Evolutionary conservation across 495 filamentous ascomycete species (phyloP), one percentile per base, ranked within the genome.

Genomic region (Geopyxis carbonaria): DNA sequence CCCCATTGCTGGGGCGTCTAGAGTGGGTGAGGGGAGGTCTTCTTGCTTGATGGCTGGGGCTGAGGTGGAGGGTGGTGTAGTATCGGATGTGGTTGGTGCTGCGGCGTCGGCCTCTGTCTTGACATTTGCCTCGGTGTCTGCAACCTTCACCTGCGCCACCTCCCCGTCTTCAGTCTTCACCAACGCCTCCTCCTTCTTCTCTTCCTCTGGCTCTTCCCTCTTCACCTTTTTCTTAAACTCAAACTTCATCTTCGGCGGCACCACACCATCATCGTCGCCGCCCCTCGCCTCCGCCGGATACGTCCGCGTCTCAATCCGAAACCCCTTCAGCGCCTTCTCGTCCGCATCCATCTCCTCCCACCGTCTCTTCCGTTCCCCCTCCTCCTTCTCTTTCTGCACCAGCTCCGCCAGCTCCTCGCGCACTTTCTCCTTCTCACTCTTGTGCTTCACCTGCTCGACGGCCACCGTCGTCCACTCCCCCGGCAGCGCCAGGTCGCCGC

Each of bases 401-500:
- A 75, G 64, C n/a, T 76, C 76, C 4, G 57, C 52, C 2, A 73
- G 61, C 8, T 63, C 59, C 5, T 62, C 58, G 21, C 70, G 68
- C 14, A 68, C 61, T 34, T 50, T 41, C 25, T 49, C 44, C 37
- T 38, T 55, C 53, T 28, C 51, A 21, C 4, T 47, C 46, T 30
- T 48, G 52, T 10, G 38, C 54, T 8, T 27, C 36, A 4, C 53
- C 36, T 11, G 64, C 51, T 43, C 61, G 57, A 45, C 60, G 49
- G 33, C 45, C 45, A 29, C 50, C 41, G 16, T 77, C 50, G 80
- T 68, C 89, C 89, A 99, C 31, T 89, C 79, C 15, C 89, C 83
- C n/a, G 75, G 75, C 64, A 93, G 68, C 3, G 84, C 84, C 73
- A 93, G 75, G 39, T 84, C 78, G 5, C 64, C 59, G 36, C 83